phyloP scores from a whole-genome alignment of 2,329 filamentous ascomycete genomes.

The Fusarium pilosicola region DNA sequence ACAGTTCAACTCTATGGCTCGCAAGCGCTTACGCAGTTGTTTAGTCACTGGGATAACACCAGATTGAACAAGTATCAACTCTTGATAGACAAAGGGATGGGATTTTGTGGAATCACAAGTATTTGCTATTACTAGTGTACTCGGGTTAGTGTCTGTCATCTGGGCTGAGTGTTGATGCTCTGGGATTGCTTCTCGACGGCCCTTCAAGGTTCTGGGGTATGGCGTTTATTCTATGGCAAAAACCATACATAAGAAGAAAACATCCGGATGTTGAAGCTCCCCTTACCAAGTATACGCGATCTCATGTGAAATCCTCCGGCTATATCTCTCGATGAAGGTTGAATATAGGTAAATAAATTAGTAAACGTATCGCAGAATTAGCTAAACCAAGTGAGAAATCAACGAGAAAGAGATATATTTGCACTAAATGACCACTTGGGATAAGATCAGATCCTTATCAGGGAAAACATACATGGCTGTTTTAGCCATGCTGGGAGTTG shows the following conservation, averaged over 20 bases:
- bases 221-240: rapidly evolving
- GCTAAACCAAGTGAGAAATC: too few relatives aligned
- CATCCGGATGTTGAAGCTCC: too few relatives aligned
- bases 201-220: neutral
- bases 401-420: neutral
- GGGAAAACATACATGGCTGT: neutral
- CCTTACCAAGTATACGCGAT: too few relatives aligned
- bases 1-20: rapidly evolving
- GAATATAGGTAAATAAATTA: neutral
- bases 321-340: rapidly evolving
- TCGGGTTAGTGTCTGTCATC: neutral
- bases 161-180: neutral
- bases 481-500: neutral
- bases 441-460: rapidly evolving
- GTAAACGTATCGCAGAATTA: rapidly evolving
- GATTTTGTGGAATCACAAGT: neutral
- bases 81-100: too few relatives aligned
- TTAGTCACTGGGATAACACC: rapidly evolving
- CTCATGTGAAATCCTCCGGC: rapidly evolving
- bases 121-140: neutral
- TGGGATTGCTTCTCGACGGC: neutral
- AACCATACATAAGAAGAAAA: neutral
- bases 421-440: rapidly evolving
- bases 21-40: neutral
- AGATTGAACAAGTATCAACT: neutral